A percentile compares a stretch with the other conserved stretches of the same genome.
These are phyloP conservation scores for Microbotryum saponariae DNA, from an alignment of 1,284 basidiomycete genomes.

Conservation along the genomic window DNA sequence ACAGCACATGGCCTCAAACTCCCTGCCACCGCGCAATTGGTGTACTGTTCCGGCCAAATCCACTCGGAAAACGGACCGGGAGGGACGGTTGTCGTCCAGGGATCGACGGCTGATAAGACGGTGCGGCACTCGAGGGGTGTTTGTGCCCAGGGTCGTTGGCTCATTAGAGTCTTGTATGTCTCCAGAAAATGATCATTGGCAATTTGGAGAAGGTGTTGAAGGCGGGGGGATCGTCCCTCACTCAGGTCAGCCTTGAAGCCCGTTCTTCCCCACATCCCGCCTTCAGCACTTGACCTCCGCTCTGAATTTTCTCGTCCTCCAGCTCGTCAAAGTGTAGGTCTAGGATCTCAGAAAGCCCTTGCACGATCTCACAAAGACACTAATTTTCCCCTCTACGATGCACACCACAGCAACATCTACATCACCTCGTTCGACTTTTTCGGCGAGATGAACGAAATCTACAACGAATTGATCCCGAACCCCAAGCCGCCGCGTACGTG, in stretches of 20 bases:
- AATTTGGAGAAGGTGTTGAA: slow-evolving; percentile 4
- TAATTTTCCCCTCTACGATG: background rate
- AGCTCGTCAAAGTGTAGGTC: background rate
- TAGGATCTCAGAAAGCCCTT: background rate
- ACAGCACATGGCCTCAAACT: background rate
- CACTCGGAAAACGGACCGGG: background rate
- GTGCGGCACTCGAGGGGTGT: background rate
- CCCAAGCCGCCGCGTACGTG: slow-evolving; percentile 1
- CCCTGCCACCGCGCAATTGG: background rate
- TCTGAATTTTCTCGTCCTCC: no score
- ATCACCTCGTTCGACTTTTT: slow-evolving; percentile 4
- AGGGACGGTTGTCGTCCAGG: background rate
- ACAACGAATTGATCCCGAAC: background rate
- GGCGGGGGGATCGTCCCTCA: background rate
- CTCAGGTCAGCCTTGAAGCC: background rate
- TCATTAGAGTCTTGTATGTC: background rate
- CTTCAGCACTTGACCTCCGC: no score
- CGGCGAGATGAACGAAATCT: background rate
- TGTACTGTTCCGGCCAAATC: slow-evolving; percentile 2
- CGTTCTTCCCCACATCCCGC: no score
- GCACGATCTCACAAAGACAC: background rate
- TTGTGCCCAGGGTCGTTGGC: background rate
- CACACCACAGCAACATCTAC: background rate
- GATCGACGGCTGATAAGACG: slow-evolving; percentile 2
- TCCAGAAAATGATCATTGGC: background rate